Conservation (phyloP, 176 grass and related monocot genomes). For the Calamus simplicifolius region DNA sequence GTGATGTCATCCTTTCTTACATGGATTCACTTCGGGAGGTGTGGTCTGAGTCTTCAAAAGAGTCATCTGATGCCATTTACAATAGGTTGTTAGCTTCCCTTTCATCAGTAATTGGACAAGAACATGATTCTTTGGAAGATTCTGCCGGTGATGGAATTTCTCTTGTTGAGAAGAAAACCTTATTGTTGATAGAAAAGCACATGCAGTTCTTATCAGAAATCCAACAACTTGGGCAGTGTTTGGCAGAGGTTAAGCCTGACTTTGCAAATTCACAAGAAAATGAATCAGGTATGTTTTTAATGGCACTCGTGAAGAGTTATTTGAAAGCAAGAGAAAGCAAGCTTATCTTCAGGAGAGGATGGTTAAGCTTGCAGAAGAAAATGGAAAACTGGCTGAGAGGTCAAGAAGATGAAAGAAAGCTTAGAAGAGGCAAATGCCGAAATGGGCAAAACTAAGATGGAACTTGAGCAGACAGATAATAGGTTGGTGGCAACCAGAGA, state of each 20-base stretch:
- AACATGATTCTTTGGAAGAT: conserved; percentile 26
- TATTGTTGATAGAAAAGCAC: conserved; percentile 44
- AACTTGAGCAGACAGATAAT: conserved; percentile 68
- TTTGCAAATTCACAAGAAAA: conserved; percentile 22
- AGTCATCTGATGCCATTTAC: conserved; percentile 40
- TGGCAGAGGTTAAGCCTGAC: conserved; percentile 51
- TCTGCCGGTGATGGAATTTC: conserved; percentile 27
- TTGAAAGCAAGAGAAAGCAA: conserved; percentile 70
- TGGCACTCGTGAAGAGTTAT: conserved; percentile 41
- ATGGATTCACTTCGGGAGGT: conserved; percentile 26
- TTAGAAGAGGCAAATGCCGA: conserved; percentile 44
- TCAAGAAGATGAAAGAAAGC: conserved; percentile 52
- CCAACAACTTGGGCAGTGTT: conserved; percentile 53
- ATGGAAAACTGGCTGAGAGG: conserved; percentile 37
- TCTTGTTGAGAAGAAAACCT: conserved; percentile 58
- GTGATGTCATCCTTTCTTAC: conserved; percentile 51
- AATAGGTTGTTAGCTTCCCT: conserved; percentile 47
- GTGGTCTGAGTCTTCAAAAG: conserved; percentile 22
- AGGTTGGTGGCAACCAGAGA: conserved; percentile 60
- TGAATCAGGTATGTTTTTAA: conserved; percentile 35
- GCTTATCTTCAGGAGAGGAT: conserved; percentile 40
- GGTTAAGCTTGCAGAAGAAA: conserved; percentile 46
- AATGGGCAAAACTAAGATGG: conserved; percentile 51
- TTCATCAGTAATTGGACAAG: conserved; percentile 39
- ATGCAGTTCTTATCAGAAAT: conserved; percentile 44